Conservation (phyloP, 2,329 filamentous ascomycete genomes). For the Pseudocercospora crystallina region DNA sequence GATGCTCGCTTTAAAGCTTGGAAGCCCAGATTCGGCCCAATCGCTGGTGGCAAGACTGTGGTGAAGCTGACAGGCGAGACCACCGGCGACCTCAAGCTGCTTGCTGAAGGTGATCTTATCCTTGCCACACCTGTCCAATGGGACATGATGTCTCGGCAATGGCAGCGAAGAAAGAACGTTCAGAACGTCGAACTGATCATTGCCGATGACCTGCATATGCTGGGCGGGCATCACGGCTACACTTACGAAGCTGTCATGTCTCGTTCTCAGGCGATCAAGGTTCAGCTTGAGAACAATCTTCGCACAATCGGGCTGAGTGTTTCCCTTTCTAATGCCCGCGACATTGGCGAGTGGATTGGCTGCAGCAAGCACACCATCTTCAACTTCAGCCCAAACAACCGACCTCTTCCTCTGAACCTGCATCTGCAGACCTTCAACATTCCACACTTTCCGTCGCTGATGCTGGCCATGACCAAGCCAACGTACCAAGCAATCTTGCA, state of each 20-base stretch:
- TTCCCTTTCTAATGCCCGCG: conserved; percentile 86
- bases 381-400: conserved; percentile 93
- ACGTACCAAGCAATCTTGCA: conserved; percentile 86
- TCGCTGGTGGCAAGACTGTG: conserved; percentile 83
- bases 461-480: conserved; percentile 97
- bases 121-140: conserved; percentile 91
- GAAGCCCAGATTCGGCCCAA: conserved; percentile 69
- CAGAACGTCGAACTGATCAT: conserved; percentile 89
- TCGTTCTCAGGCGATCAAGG: conserved; percentile 92
- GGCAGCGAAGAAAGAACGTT: conserved; percentile 94
- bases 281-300: conserved; percentile 79
- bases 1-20: conserved; percentile 81
- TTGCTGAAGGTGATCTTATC: conserved; percentile 84
- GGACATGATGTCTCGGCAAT: conserved; percentile 93
- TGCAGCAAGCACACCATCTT: conserved; percentile 97
- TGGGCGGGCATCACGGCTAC: conserved; percentile 82
- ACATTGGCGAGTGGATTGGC: conserved; percentile 96
- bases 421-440: conserved; percentile 95
- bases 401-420: conserved; percentile 85
- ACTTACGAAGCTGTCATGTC: conserved; percentile 97
- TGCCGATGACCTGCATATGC: conserved; percentile 90
- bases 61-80: conserved; percentile 94
- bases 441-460: conserved; percentile 94
- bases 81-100: conserved; percentile 81
- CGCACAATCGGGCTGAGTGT: conserved; percentile 89